Conservation (phyloP, 1,139 yeast species). For the Geotrichum cucujoidarum region DNA sequence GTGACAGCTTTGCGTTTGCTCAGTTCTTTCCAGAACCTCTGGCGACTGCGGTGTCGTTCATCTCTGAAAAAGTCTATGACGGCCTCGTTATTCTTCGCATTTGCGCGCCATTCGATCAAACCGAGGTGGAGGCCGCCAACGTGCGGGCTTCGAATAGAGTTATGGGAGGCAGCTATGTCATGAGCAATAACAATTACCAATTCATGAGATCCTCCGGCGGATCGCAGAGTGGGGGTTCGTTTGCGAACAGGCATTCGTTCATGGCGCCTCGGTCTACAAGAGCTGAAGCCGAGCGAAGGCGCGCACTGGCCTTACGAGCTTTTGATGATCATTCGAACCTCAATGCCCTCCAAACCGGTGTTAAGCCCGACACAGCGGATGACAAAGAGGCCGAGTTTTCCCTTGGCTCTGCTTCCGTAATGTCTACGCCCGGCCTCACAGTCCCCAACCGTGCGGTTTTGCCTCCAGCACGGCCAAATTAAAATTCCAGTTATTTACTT, state of each 20-base stretch:
- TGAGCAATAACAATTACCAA: slow-evolving; percentile 15
- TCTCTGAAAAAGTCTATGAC: slow-evolving; percentile 53
- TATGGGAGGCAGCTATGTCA: slow-evolving; percentile 15
- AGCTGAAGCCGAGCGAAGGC: slow-evolving; percentile 72
- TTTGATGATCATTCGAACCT: slow-evolving; percentile 42
- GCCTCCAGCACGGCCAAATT: slow-evolving; percentile 15
- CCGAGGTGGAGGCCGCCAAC: slow-evolving; percentile 68
- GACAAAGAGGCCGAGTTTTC: neutral
- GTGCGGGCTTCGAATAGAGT: slow-evolving; percentile 45
- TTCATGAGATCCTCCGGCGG: slow-evolving; percentile 3
- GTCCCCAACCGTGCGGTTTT: slow-evolving; percentile 16
- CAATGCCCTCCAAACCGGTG: neutral
- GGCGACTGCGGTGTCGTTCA: slow-evolving; percentile 45
- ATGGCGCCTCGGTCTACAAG: slow-evolving; percentile 15
- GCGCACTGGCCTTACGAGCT: slow-evolving; percentile 79
- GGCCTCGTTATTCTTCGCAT: slow-evolving; percentile 49
- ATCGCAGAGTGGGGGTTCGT: neutral
- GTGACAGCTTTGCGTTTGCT: slow-evolving; percentile 79
- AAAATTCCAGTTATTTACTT: slow-evolving; percentile 1
- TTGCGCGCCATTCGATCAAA: slow-evolving; percentile 63
- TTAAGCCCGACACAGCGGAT: neutral
- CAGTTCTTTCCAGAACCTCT: slow-evolving; percentile 64
- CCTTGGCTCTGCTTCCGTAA: neutral
- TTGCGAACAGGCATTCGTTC: neutral
- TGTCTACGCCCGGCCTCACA: slow-evolving; percentile 7